phyloP scores from a whole-genome alignment of 192 early-diverging fungal genomes.

The Backusella westeae region DNA sequence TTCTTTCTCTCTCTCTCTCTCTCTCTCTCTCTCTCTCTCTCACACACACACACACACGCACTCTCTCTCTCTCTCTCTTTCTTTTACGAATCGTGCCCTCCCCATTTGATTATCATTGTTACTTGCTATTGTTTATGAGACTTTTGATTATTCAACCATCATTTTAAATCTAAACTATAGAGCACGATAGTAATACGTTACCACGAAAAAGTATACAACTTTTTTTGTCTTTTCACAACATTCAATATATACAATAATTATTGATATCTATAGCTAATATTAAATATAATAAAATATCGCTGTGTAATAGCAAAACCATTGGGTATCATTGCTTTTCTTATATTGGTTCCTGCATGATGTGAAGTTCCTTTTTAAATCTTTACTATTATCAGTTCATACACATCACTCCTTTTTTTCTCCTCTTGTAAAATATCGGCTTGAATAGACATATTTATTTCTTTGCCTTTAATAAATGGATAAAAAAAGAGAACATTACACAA shows the following conservation, averaged over 20 bases:
- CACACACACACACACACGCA: no score
- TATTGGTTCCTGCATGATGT: slow-evolving; percentile 2
- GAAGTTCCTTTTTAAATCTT: background rate
- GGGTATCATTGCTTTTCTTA: background rate
- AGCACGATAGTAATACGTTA: no score
- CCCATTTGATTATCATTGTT: background rate
- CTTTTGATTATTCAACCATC: no score
- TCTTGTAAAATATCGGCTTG: background rate
- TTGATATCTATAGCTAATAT: background rate
- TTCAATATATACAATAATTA: background rate
- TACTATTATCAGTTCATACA: background rate
- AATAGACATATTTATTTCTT: background rate
- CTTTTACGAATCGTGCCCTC: background rate
- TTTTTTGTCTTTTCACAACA: no score
- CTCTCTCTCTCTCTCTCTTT: no score
- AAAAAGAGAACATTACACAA: no score
- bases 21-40: background rate
- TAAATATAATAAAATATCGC: background rate
- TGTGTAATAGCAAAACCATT: background rate
- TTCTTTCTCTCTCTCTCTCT: background rate
- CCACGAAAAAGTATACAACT: no score
- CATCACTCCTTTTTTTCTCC: background rate
- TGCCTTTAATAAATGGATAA: background rate
- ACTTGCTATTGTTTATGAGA: background rate
- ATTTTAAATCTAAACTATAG: no score